Percentiles rank a stretch among this genome's conserved stretches.
phyloP scores from a whole-genome alignment of 768 basidiomycete species.

The Termitomyces sp. region DNA sequence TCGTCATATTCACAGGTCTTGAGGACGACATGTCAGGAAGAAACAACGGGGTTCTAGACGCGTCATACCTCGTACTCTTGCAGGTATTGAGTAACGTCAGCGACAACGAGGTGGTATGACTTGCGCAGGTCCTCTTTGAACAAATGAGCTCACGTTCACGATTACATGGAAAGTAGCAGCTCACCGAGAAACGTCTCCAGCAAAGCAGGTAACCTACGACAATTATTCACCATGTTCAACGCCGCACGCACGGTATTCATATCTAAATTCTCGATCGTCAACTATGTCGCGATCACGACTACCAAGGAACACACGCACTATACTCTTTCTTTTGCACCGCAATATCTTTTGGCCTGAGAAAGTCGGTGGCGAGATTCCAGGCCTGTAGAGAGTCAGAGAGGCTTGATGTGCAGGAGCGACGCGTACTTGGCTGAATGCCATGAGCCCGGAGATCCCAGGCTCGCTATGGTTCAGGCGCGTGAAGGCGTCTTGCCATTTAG shows the following conservation, averaged over 20 bases:
- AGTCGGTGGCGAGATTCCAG: constrained; percentile 55
- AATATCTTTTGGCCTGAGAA: constrained; percentile 56
- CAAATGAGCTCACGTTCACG: not conserved
- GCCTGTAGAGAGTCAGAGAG: constrained; percentile 39
- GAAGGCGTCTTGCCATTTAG: constrained; percentile 74
- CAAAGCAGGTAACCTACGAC: constrained; percentile 59
- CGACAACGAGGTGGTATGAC: constrained; percentile 54
- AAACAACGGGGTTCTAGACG: not conserved
- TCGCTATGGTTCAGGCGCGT: constrained; percentile 57
- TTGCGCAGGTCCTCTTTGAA: constrained; percentile 60
- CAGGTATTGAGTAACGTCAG: constrained; percentile 62
- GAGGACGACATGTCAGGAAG: not conserved
- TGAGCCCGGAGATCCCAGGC: constrained; percentile 62
- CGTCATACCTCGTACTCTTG: constrained; percentile 54
- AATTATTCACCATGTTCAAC: constrained; percentile 56
- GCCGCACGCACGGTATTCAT: constrained; percentile 50
- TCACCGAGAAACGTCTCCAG: constrained; percentile 73
- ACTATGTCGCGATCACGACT: not conserved
- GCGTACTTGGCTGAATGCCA: constrained; percentile 61
- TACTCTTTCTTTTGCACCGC: constrained; percentile 31
- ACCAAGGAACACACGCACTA: constrained; percentile 15
- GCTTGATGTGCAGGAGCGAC: not conserved
- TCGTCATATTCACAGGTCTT: constrained; percentile 43
- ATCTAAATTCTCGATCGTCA: constrained; percentile 29
- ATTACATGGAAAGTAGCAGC: constrained; percentile 18